Percentiles rank a stretch among this genome's conserved stretches.
Conservation (phyloP, 495 filamentous ascomycete species). For the Penicillium egyptiacum region DNA sequence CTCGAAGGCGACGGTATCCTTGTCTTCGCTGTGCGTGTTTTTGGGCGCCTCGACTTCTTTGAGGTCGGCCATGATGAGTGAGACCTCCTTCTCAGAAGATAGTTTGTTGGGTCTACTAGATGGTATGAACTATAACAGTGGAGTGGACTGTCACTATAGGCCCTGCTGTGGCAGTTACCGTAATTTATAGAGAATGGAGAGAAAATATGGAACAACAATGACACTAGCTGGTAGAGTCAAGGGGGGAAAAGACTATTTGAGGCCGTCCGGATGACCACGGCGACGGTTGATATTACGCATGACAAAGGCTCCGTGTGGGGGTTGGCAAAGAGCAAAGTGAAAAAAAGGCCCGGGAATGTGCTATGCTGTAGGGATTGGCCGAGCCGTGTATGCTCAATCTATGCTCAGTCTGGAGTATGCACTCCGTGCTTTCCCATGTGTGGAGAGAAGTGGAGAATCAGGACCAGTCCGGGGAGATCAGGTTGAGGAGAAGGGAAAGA, state of each 20-base stretch:
- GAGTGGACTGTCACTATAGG: conserved; percentile 1
- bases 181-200: neutral
- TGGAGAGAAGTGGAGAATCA: neutral
- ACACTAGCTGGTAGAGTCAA: neutral
- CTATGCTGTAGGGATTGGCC: neutral
- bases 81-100: conserved; percentile 2
- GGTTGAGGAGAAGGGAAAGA: conserved; percentile 1
- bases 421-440: conserved; percentile 3
- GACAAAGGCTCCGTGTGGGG: conserved; percentile 1
- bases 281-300: neutral
- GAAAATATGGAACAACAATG: neutral
- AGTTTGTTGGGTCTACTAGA: neutral
- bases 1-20: conserved; percentile 27
- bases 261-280: neutral
- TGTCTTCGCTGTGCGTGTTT: conserved; percentile 32
- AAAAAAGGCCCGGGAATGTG: neutral
- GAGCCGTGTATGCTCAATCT: neutral
- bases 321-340: neutral
- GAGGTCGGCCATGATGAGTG: conserved; percentile 29
- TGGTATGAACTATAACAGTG: conserved; percentile 3
- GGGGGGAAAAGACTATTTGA: conserved; percentile 7
- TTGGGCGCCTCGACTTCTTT: conserved; percentile 35
- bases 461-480: conserved; percentile 4
- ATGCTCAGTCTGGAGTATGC: neutral
- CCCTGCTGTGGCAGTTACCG: neutral